Percentiles rank a stretch among this genome's conserved stretches.
phyloP scores from a whole-genome alignment of 495 filamentous ascomycete genomes.

The Penicillium canescens region DNA sequence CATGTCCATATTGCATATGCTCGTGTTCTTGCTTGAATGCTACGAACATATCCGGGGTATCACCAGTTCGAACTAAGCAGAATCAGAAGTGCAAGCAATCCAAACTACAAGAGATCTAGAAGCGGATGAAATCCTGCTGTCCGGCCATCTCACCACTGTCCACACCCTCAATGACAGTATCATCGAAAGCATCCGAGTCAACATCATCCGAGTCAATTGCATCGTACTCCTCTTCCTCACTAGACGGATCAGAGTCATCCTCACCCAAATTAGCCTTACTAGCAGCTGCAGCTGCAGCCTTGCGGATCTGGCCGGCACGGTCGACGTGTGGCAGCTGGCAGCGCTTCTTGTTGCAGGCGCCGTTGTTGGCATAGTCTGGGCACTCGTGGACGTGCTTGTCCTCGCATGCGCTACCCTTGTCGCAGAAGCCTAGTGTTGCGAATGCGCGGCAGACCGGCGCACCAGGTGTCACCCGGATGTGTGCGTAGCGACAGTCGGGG shows the following conservation, averaged over 20 bases:
- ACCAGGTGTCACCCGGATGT: conserved; percentile 77
- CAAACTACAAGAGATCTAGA: conserved; percentile 38
- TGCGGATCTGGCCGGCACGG: conserved; percentile 73
- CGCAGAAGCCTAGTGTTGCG: conserved; percentile 86
- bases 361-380: conserved; percentile 91
- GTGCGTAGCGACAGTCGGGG: conserved; percentile 82
- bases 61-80: background rate
- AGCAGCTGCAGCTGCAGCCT: conserved; percentile 46
- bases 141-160: conserved; percentile 56
- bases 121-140: conserved; percentile 69
- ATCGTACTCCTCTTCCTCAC: conserved; percentile 77
- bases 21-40: background rate
- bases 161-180: conserved; percentile 47
- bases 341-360: conserved; percentile 75
- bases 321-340: conserved; percentile 88
- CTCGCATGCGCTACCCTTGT: conserved; percentile 73
- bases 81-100: conserved; percentile 5
- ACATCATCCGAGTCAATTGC: conserved; percentile 81
- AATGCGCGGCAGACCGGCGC: conserved; percentile 85
- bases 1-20: background rate
- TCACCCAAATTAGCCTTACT: conserved; percentile 43
- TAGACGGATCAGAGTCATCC: conserved; percentile 76
- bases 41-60: conserved; percentile 6
- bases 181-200: conserved; percentile 83
- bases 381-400: conserved; percentile 90